Base-by-base conservation (phyloP, 331 rosid species). In the Ulmus americana region DNA sequence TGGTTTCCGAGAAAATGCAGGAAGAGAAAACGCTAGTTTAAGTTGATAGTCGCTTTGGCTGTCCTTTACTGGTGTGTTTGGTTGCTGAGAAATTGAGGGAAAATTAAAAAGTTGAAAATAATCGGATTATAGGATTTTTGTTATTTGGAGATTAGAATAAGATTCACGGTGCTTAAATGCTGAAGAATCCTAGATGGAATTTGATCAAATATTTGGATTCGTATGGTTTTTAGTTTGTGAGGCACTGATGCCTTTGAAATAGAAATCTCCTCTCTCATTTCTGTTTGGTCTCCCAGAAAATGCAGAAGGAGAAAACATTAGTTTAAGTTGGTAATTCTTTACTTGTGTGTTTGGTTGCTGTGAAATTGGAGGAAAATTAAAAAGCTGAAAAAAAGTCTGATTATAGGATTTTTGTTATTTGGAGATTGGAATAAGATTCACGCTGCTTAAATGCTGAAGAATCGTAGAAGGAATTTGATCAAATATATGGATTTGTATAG, bases 1-100 rank as follows among this genome's bases (percentile, higher is more conserved):
- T 68, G 78, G 40, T 70, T 69, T 39, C 61, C 65, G 14, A 57
- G 77, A 46, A 70, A 62, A 39, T 45, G 41, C 40, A 53, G 52
- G 18, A 46, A 15, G 8, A 38, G 43, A 59, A 40, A 47, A 6
- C 4, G 16, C 51, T 51, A 15, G 5, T 45, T 50, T 15, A 1
- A 1, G 9, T n/a, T 15, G 22, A 18, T 39, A 16, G 8, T 51
- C 22, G 5, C 35, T 47, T 35, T 45, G 4, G 18, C 15, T 59
- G 14, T 15, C 6, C 2, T 10, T 14, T 10, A 28, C 35, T 61
- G 16, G n/a, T 59, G 10, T 58, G 5, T 39, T 59, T 39, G 7
- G 7, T 6, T 14, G 48, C 48, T 9, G 35, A 59, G 48, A 41
- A 18, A 53, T 8, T 53, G 58, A 53, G 20, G 6, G 44, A 56